These are phyloP conservation scores for Balakata baccata DNA, from an alignment of 345 rosid species.

Conservation along the genomic window DNA sequence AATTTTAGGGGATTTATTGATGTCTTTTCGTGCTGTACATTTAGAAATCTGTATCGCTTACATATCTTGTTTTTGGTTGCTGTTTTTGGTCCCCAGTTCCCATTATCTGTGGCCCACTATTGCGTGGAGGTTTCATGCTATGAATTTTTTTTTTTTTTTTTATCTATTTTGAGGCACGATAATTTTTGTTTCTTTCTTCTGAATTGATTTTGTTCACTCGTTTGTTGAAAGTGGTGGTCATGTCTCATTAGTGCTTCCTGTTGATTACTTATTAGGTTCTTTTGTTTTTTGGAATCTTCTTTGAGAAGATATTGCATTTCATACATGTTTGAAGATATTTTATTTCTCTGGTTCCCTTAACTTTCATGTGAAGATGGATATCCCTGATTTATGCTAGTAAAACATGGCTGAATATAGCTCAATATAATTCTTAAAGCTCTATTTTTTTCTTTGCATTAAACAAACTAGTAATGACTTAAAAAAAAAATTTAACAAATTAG, in stretches of 20 bases:
- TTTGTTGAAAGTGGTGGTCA: constrained; percentile 18
- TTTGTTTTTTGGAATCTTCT: background rate
- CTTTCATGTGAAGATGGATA: background rate
- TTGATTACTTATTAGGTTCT: constrained; percentile 1
- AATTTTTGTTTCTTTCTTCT: constrained; percentile 17
- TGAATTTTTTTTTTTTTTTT: background rate
- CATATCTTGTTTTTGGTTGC: background rate
- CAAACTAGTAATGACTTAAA: no score
- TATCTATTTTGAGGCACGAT: background rate
- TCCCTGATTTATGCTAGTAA: background rate
- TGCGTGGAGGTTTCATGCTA: constrained; percentile 6
- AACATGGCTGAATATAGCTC: background rate
- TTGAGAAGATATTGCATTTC: background rate
- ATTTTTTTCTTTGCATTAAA: no score
- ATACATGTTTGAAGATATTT: background rate
- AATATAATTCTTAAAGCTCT: background rate
- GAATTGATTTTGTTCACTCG: constrained; percentile 10
- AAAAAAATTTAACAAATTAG: no score
- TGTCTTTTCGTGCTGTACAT: background rate
- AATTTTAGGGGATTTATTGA: constrained; percentile 8
- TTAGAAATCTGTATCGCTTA: background rate
- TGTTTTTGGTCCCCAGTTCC: constrained; percentile 5
- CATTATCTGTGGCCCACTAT: constrained; percentile 15
- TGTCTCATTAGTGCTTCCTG: constrained; percentile 3
- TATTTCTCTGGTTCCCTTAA: background rate